These are phyloP conservation scores for Suillus subalutaceus DNA, from an alignment of 768 basidiomycete genomes.

Conservation along the genomic window DNA sequence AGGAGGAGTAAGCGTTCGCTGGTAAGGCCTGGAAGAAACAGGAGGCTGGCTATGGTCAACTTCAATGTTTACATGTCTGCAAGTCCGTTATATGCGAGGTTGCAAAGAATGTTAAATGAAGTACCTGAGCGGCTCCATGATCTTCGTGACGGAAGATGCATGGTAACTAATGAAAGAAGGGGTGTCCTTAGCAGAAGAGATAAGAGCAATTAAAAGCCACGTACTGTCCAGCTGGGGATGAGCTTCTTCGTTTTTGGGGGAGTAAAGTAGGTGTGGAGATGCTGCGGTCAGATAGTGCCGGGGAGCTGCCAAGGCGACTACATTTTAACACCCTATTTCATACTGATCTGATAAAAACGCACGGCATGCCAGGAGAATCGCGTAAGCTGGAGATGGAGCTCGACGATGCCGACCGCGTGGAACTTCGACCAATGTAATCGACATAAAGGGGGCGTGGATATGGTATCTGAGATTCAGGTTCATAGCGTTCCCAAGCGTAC, in stretches of 20 bases:
- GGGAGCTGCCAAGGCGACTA: slow-evolving; percentile 26
- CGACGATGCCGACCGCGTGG: slow-evolving; percentile 35
- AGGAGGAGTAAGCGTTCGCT: slow-evolving; percentile 13
- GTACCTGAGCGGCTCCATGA: slow-evolving; percentile 33
- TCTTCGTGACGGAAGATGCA: slow-evolving; percentile 19
- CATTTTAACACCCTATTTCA: slow-evolving; percentile 19
- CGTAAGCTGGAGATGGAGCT: slow-evolving; percentile 31
- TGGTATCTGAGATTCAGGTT: slow-evolving; percentile 46
- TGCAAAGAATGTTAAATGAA: slow-evolving; percentile 11
- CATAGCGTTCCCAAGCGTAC: slow-evolving; percentile 51
- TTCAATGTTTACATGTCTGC: slow-evolving; percentile 26
- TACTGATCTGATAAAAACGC: slow-evolving; percentile 23
- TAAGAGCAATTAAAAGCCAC: slow-evolving; percentile 11
- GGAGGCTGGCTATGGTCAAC: slow-evolving; percentile 20
- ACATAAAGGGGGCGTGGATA: slow-evolving; percentile 44
- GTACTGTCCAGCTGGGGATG: slow-evolving; percentile 34
- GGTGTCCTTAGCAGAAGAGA: background rate
- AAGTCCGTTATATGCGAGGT: slow-evolving; percentile 15
- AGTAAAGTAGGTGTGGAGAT: slow-evolving; percentile 32
- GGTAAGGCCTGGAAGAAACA: slow-evolving; percentile 17
- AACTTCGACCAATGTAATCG: slow-evolving; percentile 34
- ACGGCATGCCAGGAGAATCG: slow-evolving; percentile 34
- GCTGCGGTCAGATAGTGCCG: slow-evolving; percentile 29
- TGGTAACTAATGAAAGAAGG: slow-evolving; percentile 10
- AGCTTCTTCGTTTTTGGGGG: slow-evolving; percentile 36